Evolutionary conservation across 2,329 filamentous ascomycete genomes (phyloP).

Genomic region (Epichloe hybrida): DNA sequence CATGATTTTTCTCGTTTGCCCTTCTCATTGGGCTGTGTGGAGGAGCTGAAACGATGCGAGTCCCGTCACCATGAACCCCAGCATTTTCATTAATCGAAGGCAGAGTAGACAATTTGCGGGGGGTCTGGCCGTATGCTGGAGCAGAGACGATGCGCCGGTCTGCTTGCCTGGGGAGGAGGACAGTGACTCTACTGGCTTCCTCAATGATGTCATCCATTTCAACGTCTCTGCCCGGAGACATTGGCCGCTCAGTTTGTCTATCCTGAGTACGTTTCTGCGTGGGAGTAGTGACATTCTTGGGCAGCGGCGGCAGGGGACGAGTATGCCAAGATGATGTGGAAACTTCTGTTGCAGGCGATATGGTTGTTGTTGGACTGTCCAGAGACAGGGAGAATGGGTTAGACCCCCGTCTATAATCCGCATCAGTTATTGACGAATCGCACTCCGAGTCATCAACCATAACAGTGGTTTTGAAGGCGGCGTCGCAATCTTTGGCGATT

Average conservation of each 20-base stretch:
- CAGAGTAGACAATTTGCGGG: constrained; percentile 25
- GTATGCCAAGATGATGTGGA: constrained; percentile 28
- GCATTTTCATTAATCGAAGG: constrained; percentile 36
- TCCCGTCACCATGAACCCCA: constrained; percentile 19
- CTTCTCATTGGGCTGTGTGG: constrained; percentile 20
- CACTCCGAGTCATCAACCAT: constrained; percentile 25
- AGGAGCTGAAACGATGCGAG: constrained; percentile 34
- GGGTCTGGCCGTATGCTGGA: constrained; percentile 30
- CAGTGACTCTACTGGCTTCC: constrained; percentile 16
- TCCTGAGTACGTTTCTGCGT: constrained; percentile 9
- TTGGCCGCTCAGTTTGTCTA: constrained; percentile 11
- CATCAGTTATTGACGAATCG: constrained; percentile 20
- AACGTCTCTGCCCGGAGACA: constrained; percentile 14
- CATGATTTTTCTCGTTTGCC: constrained; percentile 19
- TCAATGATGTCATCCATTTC: constrained; percentile 10
- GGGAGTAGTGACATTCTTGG: constrained; percentile 16
- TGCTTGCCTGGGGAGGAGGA: constrained; percentile 19
- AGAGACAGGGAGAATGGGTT: constrained; percentile 31
- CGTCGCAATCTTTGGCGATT: constrained; percentile 80
- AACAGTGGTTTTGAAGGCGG: constrained; percentile 66
- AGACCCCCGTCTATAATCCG: constrained; percentile 20
- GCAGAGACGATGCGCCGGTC: constrained; percentile 38
- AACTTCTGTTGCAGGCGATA: constrained; percentile 16
- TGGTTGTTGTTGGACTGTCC: constrained; percentile 17
- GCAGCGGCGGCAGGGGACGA: constrained; percentile 38